Conservation (phyloP, 176 grass and related monocot genomes). For the Eremochloa ophiuroides region DNA sequence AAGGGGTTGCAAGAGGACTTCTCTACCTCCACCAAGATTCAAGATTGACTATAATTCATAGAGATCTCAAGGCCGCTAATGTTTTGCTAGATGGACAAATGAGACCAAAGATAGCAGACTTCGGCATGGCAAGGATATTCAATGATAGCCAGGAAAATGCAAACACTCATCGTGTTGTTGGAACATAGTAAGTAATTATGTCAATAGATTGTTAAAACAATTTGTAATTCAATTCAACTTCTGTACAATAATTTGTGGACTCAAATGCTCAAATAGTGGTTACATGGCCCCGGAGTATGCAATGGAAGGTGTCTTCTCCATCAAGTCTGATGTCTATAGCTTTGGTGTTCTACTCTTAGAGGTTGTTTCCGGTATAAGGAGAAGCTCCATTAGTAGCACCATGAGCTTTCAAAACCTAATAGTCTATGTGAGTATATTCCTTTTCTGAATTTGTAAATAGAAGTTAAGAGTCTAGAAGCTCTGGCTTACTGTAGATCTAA, state of each 20-base stretch:
- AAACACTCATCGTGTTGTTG: constrained; percentile 29
- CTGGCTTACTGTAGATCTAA: neutral
- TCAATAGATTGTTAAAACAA: neutral
- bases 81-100: constrained; percentile 40
- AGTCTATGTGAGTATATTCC: constrained; percentile 32
- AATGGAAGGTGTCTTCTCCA: constrained; percentile 41
- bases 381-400: constrained; percentile 7
- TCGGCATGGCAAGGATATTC: constrained; percentile 50
- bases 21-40: constrained; percentile 52
- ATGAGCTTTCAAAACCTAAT: constrained; percentile 23
- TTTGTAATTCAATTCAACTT: neutral
- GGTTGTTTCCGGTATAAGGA: constrained; percentile 34
- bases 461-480: no score
- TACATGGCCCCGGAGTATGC: constrained; percentile 49
- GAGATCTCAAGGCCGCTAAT: constrained; percentile 31
- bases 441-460: neutral
- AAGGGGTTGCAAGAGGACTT: constrained; percentile 41
- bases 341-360: constrained; percentile 44
- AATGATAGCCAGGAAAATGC: constrained; percentile 12
- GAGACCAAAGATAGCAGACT: constrained; percentile 48
- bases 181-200: constrained; percentile 34
- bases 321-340: constrained; percentile 48
- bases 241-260: neutral
- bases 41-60: constrained; percentile 32
- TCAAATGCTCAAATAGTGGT: constrained; percentile 7